Conservation (phyloP, 73 alveolate genomes). For the Breviolum minutum region DNA sequence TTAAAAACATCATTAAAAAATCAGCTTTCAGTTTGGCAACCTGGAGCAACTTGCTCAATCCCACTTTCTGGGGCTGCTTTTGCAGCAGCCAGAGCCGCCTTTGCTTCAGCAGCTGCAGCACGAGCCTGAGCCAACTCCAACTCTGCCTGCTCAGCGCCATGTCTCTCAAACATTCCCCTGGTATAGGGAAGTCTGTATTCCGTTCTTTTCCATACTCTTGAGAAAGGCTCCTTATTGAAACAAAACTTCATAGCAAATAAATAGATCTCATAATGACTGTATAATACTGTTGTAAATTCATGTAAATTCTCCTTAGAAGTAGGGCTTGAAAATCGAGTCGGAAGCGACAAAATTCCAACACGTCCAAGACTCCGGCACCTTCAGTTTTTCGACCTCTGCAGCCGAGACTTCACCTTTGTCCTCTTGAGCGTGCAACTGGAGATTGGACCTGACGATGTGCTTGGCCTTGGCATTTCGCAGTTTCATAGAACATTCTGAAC, state of each 20-base stretch:
- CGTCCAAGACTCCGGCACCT: background rate
- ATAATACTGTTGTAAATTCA: no score
- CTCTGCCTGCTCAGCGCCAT: conserved; percentile 40
- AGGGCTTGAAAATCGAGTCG: no score
- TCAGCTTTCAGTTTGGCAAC: background rate
- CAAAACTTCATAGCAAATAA: no score
- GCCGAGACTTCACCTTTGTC: background rate
- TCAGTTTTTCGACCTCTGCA: conserved; percentile 33
- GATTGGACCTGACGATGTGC: background rate
- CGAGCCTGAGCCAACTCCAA: conserved; percentile 86
- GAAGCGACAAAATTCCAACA: background rate
- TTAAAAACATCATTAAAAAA: background rate
- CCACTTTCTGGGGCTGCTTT: background rate
- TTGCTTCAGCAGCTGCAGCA: conserved; percentile 87
- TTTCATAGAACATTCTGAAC: background rate
- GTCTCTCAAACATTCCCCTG: background rate
- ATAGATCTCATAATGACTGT: no score
- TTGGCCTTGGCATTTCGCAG: background rate
- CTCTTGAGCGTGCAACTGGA: background rate
- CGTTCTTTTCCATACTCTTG: no score
- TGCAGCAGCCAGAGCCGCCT: conserved; percentile 57
- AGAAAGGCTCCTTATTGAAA: no score
- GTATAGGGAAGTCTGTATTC: no score
- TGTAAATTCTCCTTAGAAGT: no score
- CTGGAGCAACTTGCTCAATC: background rate